A percentile compares a stretch with the other conserved stretches of the same genome.
Conservation (phyloP, 208 protist species). For the Wallacemonas collosoma region DNA sequence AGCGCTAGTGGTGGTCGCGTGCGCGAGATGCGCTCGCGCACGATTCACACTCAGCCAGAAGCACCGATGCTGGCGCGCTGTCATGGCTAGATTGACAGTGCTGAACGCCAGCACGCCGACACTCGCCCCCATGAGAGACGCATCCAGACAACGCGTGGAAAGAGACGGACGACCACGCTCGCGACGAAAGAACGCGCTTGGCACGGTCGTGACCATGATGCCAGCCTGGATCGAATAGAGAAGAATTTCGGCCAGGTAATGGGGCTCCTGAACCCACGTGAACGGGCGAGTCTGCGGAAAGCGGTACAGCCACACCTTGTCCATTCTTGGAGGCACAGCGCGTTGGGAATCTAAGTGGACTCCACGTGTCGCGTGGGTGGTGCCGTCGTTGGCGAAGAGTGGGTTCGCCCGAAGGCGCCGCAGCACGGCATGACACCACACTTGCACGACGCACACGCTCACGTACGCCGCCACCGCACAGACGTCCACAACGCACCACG, state of each 20-base stretch:
- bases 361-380: neutral
- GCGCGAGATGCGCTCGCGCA: conserved; percentile 22
- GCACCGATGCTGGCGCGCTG: conserved; percentile 57
- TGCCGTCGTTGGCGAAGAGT: neutral
- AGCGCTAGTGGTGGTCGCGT: neutral
- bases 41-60: conserved; percentile 63
- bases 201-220: conserved; percentile 1
- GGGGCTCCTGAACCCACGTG: conserved; percentile 62
- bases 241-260: conserved; percentile 77
- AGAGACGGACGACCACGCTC: too few relatives aligned
- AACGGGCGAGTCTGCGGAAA: conserved; percentile 50
- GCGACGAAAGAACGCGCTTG: too few relatives aligned
- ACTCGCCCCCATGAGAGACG: neutral
- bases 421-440: conserved; percentile 54
- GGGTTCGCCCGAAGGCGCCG: conserved; percentile 24
- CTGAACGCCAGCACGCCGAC: conserved; percentile 58
- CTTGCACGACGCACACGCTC: conserved; percentile 55
- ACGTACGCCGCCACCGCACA: conserved; percentile 33
- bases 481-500: neutral
- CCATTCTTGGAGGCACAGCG: neutral
- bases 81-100: conserved; percentile 65
- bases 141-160: neutral
- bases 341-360: neutral
- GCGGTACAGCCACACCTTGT: conserved; percentile 22
- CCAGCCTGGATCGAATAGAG: conserved; percentile 56